phyloP scores from a whole-genome alignment of 176 grass and related monocot genomes.

The Areca catechu region DNA sequence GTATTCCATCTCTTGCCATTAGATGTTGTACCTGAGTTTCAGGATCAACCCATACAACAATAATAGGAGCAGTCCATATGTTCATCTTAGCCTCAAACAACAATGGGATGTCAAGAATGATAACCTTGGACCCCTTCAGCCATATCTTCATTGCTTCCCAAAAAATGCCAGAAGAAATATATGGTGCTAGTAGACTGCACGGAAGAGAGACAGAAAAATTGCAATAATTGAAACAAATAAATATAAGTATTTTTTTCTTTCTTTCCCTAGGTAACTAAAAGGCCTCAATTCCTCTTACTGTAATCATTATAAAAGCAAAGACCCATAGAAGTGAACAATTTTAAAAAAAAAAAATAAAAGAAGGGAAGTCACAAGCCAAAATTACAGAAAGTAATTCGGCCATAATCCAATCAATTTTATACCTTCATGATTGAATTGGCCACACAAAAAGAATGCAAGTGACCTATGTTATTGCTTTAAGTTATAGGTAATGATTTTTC shows the following conservation, averaged over 20 bases:
- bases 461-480: no score
- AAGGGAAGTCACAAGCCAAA: no score
- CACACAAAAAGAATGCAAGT: no score
- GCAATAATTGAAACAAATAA: neutral
- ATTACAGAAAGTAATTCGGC: no score
- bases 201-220: neutral
- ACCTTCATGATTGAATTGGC: no score
- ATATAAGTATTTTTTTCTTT: neutral
- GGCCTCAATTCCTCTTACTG: no score
- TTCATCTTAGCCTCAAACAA: conserved; percentile 87
- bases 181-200: conserved; percentile 64
- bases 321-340: no score
- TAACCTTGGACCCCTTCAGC: conserved; percentile 58
- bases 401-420: no score
- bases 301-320: no score
- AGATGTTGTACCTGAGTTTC: conserved; percentile 60
- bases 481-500: no score
- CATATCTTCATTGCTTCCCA: conserved; percentile 79
- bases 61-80: conserved; percentile 51
- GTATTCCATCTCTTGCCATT: conserved; percentile 58
- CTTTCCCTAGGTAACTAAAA: neutral
- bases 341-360: no score
- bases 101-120: conserved; percentile 74
- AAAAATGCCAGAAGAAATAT: conserved; percentile 68
- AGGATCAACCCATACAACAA: conserved; percentile 78